Conservation (phyloP, 2,329 filamentous ascomycete species). For the Verticillium dahliae region DNA sequence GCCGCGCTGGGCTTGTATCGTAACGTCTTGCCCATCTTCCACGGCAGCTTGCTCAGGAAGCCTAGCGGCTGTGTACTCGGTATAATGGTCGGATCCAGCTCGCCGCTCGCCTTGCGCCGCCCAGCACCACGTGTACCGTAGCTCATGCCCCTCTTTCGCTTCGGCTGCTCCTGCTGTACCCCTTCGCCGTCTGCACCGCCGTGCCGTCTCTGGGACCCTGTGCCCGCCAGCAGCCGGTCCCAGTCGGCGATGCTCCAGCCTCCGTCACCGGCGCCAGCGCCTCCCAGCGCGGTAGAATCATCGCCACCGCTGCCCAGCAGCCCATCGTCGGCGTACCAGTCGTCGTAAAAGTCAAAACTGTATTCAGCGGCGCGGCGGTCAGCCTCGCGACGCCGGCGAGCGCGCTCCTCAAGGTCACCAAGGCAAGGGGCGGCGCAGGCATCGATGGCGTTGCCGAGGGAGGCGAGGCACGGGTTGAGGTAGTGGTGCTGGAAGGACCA, state of each 20-base stretch:
- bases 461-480: constrained; percentile 71
- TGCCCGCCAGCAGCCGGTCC: constrained; percentile 72
- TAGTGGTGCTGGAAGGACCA: constrained; percentile 86
- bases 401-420: constrained; percentile 67
- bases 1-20: constrained; percentile 88
- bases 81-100: constrained; percentile 82
- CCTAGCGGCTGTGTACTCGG: constrained; percentile 80
- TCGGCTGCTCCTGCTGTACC: constrained; percentile 56
- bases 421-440: constrained; percentile 67
- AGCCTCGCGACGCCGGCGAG: constrained; percentile 56
- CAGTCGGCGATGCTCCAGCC: constrained; percentile 79
- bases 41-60: constrained; percentile 77
- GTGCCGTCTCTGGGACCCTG: constrained; percentile 39
- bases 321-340: constrained; percentile 69
- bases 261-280: constrained; percentile 41
- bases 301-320: neutral
- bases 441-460: constrained; percentile 59
- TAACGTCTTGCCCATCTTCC: constrained; percentile 73
- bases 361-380: constrained; percentile 63
- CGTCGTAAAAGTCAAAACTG: constrained; percentile 96
- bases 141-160: constrained; percentile 76
- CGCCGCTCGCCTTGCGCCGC: constrained; percentile 28
- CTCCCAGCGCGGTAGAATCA: neutral
- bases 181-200: constrained; percentile 13
- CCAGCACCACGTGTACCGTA: constrained; percentile 65